Conservation (phyloP, 2,329 filamentous ascomycete species). For the Talaromyces rugulosus region DNA sequence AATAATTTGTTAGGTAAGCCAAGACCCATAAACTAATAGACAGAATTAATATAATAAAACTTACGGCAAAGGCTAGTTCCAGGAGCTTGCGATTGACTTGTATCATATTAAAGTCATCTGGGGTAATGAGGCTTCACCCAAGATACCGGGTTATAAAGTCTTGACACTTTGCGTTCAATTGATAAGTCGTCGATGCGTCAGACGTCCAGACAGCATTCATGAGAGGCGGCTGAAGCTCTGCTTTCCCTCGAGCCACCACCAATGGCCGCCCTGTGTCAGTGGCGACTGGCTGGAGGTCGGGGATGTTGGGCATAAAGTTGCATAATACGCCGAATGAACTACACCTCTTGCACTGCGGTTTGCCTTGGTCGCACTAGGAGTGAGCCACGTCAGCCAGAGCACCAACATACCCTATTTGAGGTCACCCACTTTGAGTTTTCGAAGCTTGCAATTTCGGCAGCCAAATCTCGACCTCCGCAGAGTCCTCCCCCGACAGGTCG, state of each 20-base stretch:
- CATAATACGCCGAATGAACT: conserved; percentile 43
- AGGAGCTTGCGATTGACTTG: conserved; percentile 39
- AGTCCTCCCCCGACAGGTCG: not conserved
- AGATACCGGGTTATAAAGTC: conserved; percentile 42
- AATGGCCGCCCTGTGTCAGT: conserved; percentile 18
- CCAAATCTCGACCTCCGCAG: conserved; percentile 41
- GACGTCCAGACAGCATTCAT: conserved; percentile 33
- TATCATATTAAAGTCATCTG: conserved; percentile 34
- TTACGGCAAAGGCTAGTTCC: conserved; percentile 35
- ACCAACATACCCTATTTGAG: not conserved
- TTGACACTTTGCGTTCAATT: conserved; percentile 37
- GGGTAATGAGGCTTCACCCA: conserved; percentile 32
- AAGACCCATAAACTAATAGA: not conserved
- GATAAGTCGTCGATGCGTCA: conserved; percentile 29
- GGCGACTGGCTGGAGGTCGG: conserved; percentile 36
- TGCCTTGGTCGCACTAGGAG: conserved; percentile 45
- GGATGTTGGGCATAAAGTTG: conserved; percentile 35
- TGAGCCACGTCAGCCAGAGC: conserved; percentile 9
- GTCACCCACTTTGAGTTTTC: conserved; percentile 44
- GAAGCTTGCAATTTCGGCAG: conserved; percentile 50
- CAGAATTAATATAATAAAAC: not conserved
- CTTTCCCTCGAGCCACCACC: conserved; percentile 15
- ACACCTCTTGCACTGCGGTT: conserved; percentile 43
- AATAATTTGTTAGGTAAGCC: not conserved
- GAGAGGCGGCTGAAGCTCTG: conserved; percentile 20